Conservation (phyloP, 179 eudicot species). For the Carnegiea gigantea region DNA sequence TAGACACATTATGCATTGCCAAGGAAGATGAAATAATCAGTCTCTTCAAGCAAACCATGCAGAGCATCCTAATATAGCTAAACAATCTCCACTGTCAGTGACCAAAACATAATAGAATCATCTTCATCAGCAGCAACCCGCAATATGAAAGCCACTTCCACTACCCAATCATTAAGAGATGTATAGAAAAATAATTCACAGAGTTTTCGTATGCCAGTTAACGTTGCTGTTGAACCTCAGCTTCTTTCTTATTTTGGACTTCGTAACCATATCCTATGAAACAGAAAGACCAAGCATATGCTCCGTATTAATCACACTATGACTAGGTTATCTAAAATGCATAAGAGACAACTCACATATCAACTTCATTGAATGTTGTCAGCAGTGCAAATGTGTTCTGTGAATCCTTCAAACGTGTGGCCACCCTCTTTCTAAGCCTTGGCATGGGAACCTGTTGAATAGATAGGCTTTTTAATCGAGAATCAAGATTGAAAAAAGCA, state of each 20-base stretch:
- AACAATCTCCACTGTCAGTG: too few relatives aligned
- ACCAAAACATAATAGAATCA: not conserved
- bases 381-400: conserved; percentile 83
- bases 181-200: not conserved
- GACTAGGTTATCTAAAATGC: not conserved
- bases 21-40: not conserved
- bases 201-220: not conserved
- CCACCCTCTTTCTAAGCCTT: conserved; percentile 78
- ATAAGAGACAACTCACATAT: conserved; percentile 49
- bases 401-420: conserved; percentile 77
- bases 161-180: not conserved
- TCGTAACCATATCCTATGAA: not conserved
- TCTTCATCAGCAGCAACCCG: not conserved
- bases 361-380: conserved; percentile 83
- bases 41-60: not conserved
- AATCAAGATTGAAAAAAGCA: not conserved
- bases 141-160: not conserved
- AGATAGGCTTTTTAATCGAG: not conserved
- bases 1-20: not conserved
- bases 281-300: not conserved
- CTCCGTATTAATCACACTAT: not conserved
- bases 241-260: not conserved
- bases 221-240: not conserved
- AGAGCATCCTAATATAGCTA: too few relatives aligned
- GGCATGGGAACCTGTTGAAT: conserved; percentile 70